Base-by-base conservation (phyloP, 2,329 filamentous ascomycete genomes). In the Fusarium xyrophilum region DNA sequence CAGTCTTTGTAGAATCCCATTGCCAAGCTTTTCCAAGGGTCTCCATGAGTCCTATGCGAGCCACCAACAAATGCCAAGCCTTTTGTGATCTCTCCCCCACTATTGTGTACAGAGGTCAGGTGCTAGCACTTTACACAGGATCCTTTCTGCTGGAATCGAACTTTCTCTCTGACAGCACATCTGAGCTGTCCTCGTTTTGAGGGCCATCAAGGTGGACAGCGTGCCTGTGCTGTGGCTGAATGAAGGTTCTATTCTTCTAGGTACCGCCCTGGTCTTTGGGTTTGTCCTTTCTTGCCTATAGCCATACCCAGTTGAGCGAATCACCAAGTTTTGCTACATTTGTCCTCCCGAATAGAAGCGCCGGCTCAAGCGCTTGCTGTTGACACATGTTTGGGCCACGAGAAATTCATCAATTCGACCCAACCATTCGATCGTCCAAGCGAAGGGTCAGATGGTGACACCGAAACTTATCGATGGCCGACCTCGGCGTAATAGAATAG, bases 1-100 rank as follows among this genome's bases (percentile, higher is more conserved):
- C 33, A 35, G 30, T 28, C 33, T 40, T 67, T 67, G 43, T 67
- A 21, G 58, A 63, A 67, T 42, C 52, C 35, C 48, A 21, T 43
- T 48, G 23, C 36, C 40, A 43, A 56, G 40, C 56, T 65, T 32
- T 47, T 14, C 44, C n/a, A 66, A 44, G 32, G n/a, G 27, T 35
- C 25, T 44, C 28, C 19, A 28, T 33, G 19, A 30, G n/a, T 25
- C 33, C 38, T 42, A 30, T 36, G 43, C 38, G 21, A 47, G 33
- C 28, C 47, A 47, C 48, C 25, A 35, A 55, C 48, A 38, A 27
- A 38, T n/a, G 52, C 52, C 40, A 36, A 53, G 48, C 28, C 51
- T 51, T 30, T 19, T 21, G 27, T 52, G 21, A 39, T 35, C 35
- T 39, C 23, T n/a, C 25, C 25, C 23, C 25, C 27, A n/a, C 21